These are phyloP conservation scores for Kwoniella botswanensis DNA, from an alignment of 768 basidiomycete species.

Conservation along the genomic window DNA sequence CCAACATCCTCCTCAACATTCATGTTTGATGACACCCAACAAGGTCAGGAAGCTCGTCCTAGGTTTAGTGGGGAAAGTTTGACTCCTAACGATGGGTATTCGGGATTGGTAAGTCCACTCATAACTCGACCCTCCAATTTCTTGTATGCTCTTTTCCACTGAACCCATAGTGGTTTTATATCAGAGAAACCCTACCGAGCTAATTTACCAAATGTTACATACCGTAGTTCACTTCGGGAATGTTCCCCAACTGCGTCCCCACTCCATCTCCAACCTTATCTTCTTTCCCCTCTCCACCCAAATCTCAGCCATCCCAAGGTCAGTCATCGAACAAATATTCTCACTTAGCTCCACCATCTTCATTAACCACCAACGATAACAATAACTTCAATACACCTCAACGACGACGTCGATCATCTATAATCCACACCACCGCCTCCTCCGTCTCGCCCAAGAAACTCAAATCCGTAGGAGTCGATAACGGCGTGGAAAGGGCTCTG, in stretches of 20 bases:
- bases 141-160: no score
- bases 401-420: conserved; percentile 27
- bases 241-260: conserved; percentile 10
- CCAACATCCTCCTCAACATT: conserved; percentile 30
- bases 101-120: conserved; percentile 33
- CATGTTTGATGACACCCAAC: conserved; percentile 14
- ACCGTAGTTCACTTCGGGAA: conserved; percentile 31
- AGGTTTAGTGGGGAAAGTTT: conserved; percentile 38
- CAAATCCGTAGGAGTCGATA: conserved; percentile 29
- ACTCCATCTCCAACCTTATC: conserved; percentile 29
- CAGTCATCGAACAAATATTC: background rate
- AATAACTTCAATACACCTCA: conserved; percentile 10
- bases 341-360: conserved; percentile 3
- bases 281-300: conserved; percentile 33
- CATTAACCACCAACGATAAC: background rate
- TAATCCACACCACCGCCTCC: conserved; percentile 20
- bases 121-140: background rate
- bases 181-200: background rate
- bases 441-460: conserved; percentile 30
- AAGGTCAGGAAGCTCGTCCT: conserved; percentile 1
- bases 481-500: conserved; percentile 38
- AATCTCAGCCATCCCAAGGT: background rate
- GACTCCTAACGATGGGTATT: conserved; percentile 44
- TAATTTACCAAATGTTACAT: no score
- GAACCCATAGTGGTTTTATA: background rate